Conservation (phyloP, 2,329 filamentous ascomycete genomes). For the Elsinoe necatrix region DNA sequence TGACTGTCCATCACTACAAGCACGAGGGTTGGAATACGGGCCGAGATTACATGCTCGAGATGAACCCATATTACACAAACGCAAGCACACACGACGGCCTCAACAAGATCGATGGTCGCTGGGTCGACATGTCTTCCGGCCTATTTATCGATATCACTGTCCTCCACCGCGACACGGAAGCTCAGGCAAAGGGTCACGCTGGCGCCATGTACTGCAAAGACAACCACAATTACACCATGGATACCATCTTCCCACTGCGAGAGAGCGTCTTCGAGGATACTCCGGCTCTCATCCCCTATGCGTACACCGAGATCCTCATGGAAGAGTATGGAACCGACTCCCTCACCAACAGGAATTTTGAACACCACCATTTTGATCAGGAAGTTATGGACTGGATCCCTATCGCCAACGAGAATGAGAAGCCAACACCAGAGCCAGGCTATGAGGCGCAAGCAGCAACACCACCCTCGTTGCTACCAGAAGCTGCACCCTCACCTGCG, state of each 20-base stretch:
- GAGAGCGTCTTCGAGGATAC: constrained; percentile 47
- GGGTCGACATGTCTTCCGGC: constrained; percentile 52
- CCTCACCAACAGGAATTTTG: constrained; percentile 40
- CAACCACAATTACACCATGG: constrained; percentile 44
- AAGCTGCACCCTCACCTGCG: background rate
- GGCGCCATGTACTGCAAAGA: constrained; percentile 50
- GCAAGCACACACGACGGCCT: constrained; percentile 37
- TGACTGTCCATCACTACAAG: constrained; percentile 46
- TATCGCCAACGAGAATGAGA: constrained; percentile 6
- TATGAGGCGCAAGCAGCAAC: background rate
- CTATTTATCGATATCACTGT: constrained; percentile 56
- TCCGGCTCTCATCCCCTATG: constrained; percentile 48
- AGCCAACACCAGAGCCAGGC: constrained; percentile 4
- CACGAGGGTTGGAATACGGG: constrained; percentile 23
- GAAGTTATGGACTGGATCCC: constrained; percentile 28
- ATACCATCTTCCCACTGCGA: constrained; percentile 50
- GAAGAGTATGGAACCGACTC: constrained; percentile 48
- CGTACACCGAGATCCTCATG: constrained; percentile 45
- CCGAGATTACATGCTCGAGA: constrained; percentile 47
- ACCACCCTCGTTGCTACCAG: background rate
- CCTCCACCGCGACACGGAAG: constrained; percentile 40
- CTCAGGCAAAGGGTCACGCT: constrained; percentile 31
- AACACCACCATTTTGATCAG: constrained; percentile 36
- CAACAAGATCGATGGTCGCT: constrained; percentile 53
- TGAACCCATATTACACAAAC: constrained; percentile 49